A percentile compares a stretch with the other conserved stretches of the same genome.
Evolutionary conservation across 2,329 filamentous ascomycete species (phyloP).

Genomic region (Anthostomella pinea): DNA sequence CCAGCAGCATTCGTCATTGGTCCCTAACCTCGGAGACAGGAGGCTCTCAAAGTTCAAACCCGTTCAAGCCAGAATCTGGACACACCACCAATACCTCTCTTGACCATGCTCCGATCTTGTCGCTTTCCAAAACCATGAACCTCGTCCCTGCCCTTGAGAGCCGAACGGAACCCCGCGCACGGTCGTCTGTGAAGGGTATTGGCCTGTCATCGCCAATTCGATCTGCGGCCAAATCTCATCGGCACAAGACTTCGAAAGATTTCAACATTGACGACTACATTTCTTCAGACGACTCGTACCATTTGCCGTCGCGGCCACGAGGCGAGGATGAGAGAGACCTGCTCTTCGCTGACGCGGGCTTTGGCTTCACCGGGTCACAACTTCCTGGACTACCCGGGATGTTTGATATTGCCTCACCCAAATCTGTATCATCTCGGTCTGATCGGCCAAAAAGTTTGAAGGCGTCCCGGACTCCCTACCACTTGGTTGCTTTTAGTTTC

Average conservation of each 20-base stretch:
- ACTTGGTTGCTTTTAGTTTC: constrained; percentile 5
- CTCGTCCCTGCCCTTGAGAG: constrained; percentile 14
- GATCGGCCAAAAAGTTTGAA: constrained; percentile 2
- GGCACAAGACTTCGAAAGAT: constrained; percentile 9
- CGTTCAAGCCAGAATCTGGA: constrained; percentile 39
- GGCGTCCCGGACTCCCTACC: constrained; percentile 4
- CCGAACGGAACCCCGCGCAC: constrained; percentile 2
- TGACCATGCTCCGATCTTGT: constrained; percentile 32
- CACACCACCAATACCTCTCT: constrained; percentile 46
- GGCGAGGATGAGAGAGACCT: constrained; percentile 28
- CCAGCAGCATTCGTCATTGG: constrained; percentile 38
- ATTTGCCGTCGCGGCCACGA: constrained; percentile 13
- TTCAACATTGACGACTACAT: constrained; percentile 24
- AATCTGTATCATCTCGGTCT: constrained; percentile 3
- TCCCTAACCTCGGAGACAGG: constrained; percentile 43
- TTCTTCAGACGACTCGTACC: constrained; percentile 21
- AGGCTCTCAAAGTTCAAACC: constrained; percentile 40
- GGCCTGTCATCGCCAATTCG: constrained; percentile 7
- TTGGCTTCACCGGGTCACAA: constrained; percentile 20
- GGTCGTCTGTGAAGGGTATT: constrained; percentile 2
- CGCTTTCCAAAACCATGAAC: constrained; percentile 13
- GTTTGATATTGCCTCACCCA: constrained; percentile 14
- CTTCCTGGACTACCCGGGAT: constrained; percentile 24
- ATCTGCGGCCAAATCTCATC: constrained; percentile 2
- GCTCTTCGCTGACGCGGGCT: constrained; percentile 24